Conservation (phyloP, 2,329 filamentous ascomycete genomes). For the Zymoseptoria pseudotritici region DNA sequence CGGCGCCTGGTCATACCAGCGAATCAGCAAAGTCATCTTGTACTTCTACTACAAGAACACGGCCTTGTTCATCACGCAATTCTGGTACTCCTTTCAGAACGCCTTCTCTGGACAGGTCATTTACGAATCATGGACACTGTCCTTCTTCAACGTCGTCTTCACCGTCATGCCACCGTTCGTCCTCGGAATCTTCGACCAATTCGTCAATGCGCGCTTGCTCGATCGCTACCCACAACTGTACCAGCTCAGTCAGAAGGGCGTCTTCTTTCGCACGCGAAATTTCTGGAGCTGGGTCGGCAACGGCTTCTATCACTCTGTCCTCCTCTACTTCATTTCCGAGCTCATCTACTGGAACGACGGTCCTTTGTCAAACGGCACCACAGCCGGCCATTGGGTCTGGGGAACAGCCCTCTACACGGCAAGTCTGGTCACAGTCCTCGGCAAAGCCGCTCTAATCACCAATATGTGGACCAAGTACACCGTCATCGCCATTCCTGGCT, state of each 20-base stretch:
- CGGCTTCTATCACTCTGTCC: conserved; percentile 88
- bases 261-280: conserved; percentile 87
- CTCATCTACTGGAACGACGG: conserved; percentile 77
- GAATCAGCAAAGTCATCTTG: conserved; percentile 91
- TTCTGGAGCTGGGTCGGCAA: conserved; percentile 91
- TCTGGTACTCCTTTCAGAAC: conserved; percentile 99
- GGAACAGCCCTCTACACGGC: conserved; percentile 90
- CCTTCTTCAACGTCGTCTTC: conserved; percentile 98
- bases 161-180: conserved; percentile 89
- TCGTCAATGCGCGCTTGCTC: conserved; percentile 84
- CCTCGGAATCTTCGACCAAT: conserved; percentile 95
- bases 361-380: conserved; percentile 67
- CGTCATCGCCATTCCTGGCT: conserved; percentile 88
- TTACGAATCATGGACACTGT: conserved; percentile 98
- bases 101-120: conserved; percentile 96
- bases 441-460: conserved; percentile 89
- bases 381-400: conserved; percentile 96
- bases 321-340: conserved; percentile 81
- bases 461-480: conserved; percentile 99
- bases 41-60: conserved; percentile 99
- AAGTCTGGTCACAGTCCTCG: conserved; percentile 84
- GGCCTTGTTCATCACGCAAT: conserved; percentile 96
- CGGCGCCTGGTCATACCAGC: conserved; percentile 95
- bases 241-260: conserved; percentile 81
- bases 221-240: conserved; percentile 97